Evolutionary conservation across 441 rosid species (phyloP).

Genomic region (Erodium moschatum): DNA sequence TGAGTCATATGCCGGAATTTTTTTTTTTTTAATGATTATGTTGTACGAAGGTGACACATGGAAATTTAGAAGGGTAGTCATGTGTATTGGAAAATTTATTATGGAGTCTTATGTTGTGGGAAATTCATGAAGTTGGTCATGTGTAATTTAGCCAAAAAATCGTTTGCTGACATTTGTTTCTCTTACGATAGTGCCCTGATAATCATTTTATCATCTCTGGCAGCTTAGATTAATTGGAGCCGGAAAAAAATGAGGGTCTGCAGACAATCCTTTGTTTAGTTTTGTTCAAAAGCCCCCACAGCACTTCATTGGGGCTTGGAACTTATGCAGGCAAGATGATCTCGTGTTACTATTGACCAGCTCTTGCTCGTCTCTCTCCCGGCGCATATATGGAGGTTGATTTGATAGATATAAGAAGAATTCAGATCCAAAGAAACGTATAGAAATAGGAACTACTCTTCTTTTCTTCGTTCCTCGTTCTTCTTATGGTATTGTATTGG

Average conservation of each 20-base stretch:
- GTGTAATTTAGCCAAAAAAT: too few species aligned
- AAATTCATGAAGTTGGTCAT: too few species aligned
- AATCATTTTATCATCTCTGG: neutral
- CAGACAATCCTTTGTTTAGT: too few species aligned
- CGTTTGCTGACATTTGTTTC: neutral
- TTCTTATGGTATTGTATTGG: neutral
- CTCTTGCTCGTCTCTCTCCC: neutral
- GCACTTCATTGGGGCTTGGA: too few species aligned
- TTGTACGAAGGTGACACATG: too few species aligned
- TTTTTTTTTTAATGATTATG: too few species aligned
- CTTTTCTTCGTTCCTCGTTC: neutral
- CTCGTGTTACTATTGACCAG: neutral
- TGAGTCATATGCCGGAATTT: too few species aligned
- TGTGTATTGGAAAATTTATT: too few species aligned
- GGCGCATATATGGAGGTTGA: neutral
- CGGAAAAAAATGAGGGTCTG: neutral
- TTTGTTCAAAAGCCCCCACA: too few species aligned
- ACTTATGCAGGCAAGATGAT: neutral
- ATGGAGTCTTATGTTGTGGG: too few species aligned
- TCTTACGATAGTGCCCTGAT: neutral
- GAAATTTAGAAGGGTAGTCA: too few species aligned
- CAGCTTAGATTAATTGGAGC: slow-evolving; percentile 42
- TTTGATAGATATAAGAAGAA: neutral
- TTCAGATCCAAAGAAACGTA: neutral
- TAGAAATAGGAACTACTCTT: neutral